Percentiles rank a stretch among this genome's conserved stretches.
phyloP scores from a whole-genome alignment of 78 protist genomes.

The Dictyostelium firmibasis region DNA sequence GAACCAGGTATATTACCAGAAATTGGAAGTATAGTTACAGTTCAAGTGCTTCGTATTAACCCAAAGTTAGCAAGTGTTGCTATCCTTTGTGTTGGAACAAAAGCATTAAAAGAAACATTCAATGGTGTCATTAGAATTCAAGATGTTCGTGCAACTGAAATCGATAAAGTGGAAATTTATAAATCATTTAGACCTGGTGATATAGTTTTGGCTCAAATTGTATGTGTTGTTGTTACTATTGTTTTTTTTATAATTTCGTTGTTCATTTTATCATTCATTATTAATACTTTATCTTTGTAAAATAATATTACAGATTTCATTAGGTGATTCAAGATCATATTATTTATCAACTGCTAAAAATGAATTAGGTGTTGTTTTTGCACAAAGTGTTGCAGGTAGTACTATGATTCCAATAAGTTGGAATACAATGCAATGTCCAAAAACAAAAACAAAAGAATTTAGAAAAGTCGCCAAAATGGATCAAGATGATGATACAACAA shows the following conservation, averaged over 20 bases:
- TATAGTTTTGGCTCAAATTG: conserved; percentile 85
- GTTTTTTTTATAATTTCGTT: not conserved
- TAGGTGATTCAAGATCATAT: conserved; percentile 90
- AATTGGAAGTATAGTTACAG: conserved; percentile 82
- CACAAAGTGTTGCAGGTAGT: conserved; percentile 82
- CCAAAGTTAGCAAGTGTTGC: conserved; percentile 78
- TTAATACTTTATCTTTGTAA: no score
- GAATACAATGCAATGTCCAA: conserved; percentile 90
- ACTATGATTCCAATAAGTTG: conserved; percentile 90
- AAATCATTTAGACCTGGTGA: conserved; percentile 92
- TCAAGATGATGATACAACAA: not conserved
- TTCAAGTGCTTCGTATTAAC: conserved; percentile 67
- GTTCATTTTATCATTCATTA: not conserved
- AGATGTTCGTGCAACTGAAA: conserved; percentile 90
- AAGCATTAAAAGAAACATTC: conserved; percentile 73
- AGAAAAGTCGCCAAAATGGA: conserved; percentile 88
- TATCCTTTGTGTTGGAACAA: conserved; percentile 81
- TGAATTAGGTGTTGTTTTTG: conserved; percentile 94
- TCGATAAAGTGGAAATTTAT: conserved; percentile 90
- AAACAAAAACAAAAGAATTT: conserved; percentile 81
- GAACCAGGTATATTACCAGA: conserved; percentile 82
- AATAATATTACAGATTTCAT: no score
- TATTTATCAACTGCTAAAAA: conserved; percentile 90
- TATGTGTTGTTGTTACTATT: not conserved
- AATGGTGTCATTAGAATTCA: conserved; percentile 82